Evolutionary conservation across 1,284 basidiomycete genomes (phyloP), one percentile per base, ranked within the genome.

Genomic region (Ceratobasidium sp.): DNA sequence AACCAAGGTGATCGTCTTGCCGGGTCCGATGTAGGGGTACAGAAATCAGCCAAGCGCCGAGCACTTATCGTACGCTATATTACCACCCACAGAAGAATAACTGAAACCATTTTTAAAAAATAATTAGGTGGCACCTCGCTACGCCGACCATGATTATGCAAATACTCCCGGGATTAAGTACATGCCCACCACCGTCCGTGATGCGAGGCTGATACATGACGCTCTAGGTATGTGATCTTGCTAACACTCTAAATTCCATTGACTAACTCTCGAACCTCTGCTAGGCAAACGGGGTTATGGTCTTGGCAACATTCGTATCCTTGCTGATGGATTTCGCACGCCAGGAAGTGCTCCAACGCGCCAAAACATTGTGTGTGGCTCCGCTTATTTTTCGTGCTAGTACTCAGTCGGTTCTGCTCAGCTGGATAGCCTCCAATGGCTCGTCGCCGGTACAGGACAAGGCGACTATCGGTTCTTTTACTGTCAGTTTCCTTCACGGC

Each of bases 391-490:
- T 30, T 26, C 23, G 23, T 26, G 9, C 7, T 55, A 5, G 7
- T 6, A 55, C 47, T n/a, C 7, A 18, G 30, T 28, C 26, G 7
- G 21, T 16, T 28, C 18, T 5, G 23, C 8, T 14, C 52, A 55
- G 52, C 4, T 26, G 52, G 52, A 11, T 32, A 30, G 52, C 18
- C 52, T 55, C 8, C 7, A 32, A 32, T 55, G 52, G 52, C 28
- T 55, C 23, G 52, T 55, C 7, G 28, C 4, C 16, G 52, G 52
- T 7, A 26, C 52, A 55, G 18, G 16, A 26, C 7, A 4, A 28
- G 52, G 52, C 5, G 52, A 55, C 52, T 55, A 55, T 55, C 52
- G 52, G 23, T 55, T 55, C 52, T 55, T 55, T 26, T 18, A 55
- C 26, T 55, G 52, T 55, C 7, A 55, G 52, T 55, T 6, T 26